Evolutionary conservation across 768 basidiomycete species (phyloP).

Genomic region (Tulasnella sp.): DNA sequence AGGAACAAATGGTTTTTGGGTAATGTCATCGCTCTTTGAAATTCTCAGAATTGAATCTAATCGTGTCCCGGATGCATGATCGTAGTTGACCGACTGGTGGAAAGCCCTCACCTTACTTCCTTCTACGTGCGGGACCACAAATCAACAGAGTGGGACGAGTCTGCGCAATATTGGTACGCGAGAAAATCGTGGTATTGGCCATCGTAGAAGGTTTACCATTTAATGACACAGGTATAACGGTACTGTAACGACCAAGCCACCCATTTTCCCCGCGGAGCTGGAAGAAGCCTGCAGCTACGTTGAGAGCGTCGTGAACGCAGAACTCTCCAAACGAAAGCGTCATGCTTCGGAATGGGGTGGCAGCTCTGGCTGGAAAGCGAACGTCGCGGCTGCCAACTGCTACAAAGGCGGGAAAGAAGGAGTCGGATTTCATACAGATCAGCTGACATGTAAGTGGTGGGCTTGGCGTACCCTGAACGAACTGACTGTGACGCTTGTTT

Average conservation of each 20-base stretch:
- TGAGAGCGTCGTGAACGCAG: conserved; percentile 66
- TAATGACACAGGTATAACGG: conserved; percentile 68
- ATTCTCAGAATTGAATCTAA: background rate
- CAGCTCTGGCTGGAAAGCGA: conserved; percentile 60
- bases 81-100: conserved; percentile 63
- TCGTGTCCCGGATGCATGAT: no score
- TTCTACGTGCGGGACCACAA: conserved; percentile 59
- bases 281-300: conserved; percentile 72
- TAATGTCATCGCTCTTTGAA: background rate
- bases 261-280: conserved; percentile 61
- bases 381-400: conserved; percentile 81
- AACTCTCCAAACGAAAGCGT: conserved; percentile 58
- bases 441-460: conserved; percentile 25
- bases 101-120: conserved; percentile 78
- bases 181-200: background rate
- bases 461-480: background rate
- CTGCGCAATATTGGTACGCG: conserved; percentile 67
- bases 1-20: conserved; percentile 79
- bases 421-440: conserved; percentile 76
- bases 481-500: conserved; percentile 36
- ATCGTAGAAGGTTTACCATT: background rate
- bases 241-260: conserved; percentile 53
- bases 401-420: conserved; percentile 76
- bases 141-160: conserved; percentile 55
- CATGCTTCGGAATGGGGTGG: conserved; percentile 67